Evolutionary conservation across 2,329 filamentous ascomycete species (phyloP).

Genomic region (Alternaria consortialis): DNA sequence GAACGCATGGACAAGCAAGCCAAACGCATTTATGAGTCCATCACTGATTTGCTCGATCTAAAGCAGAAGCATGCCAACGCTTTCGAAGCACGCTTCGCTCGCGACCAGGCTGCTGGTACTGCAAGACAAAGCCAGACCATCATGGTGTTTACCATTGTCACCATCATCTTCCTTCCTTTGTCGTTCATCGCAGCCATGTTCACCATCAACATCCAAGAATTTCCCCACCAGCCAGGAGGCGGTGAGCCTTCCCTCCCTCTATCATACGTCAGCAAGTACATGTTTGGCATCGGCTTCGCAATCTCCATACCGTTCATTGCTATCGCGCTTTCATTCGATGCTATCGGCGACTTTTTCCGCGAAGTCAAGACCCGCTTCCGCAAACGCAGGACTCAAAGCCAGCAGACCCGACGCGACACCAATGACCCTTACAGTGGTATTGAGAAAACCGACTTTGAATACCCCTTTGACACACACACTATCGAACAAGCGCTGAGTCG

Average conservation of each 20-base stretch:
- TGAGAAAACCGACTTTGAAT: constrained; percentile 26
- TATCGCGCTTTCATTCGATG: constrained; percentile 58
- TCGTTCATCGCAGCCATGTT: constrained; percentile 66
- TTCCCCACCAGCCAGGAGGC: constrained; percentile 49
- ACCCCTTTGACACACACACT: constrained; percentile 33
- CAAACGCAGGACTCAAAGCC: constrained; percentile 7
- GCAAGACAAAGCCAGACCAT: constrained; percentile 65
- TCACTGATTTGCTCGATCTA: constrained; percentile 70
- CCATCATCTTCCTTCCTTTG: constrained; percentile 65
- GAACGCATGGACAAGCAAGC: constrained; percentile 71
- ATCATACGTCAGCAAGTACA: constrained; percentile 63
- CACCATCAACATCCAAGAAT: constrained; percentile 63
- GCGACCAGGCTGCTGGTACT: constrained; percentile 69
- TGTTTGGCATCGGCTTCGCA: constrained; percentile 64
- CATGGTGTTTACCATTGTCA: constrained; percentile 68
- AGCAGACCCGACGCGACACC: neutral
- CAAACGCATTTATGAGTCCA: constrained; percentile 65
- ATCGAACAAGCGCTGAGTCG: constrained; percentile 41
- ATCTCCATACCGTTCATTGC: constrained; percentile 62
- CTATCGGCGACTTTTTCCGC: constrained; percentile 45
- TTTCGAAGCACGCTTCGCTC: constrained; percentile 69
- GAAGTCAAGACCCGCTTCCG: constrained; percentile 33
- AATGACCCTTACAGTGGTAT: constrained; percentile 4
- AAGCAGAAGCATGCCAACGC: constrained; percentile 76
- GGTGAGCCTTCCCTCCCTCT: constrained; percentile 53